Percentiles rank a stretch among this genome's conserved stretches.
Evolutionary conservation across 2,329 filamentous ascomycete species (phyloP).

Genomic region (Tolypocladium album): DNA sequence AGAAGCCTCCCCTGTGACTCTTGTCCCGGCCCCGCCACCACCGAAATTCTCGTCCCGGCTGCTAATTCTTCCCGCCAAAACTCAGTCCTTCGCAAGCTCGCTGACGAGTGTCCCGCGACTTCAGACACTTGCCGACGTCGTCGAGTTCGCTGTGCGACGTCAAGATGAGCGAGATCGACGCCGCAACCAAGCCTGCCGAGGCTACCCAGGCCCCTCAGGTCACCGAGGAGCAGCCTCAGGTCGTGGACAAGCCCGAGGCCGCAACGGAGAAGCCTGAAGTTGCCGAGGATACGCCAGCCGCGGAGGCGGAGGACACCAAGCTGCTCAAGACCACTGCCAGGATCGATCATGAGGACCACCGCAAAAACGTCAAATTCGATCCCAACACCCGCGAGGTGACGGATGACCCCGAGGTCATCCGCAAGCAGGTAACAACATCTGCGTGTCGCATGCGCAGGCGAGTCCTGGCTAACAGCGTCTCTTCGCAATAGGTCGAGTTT

Average conservation of each 20-base stretch:
- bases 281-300: slow-evolving; percentile 1
- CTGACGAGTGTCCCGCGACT: not conserved
- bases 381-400: slow-evolving; percentile 56
- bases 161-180: slow-evolving; percentile 10
- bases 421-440: slow-evolving; percentile 55
- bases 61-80: not conserved
- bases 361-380: slow-evolving; percentile 60
- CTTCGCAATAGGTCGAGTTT: slow-evolving; percentile 66
- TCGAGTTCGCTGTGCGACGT: not conserved
- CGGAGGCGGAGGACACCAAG: slow-evolving; percentile 9
- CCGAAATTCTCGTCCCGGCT: not conserved
- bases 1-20: not conserved
- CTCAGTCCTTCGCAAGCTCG: not conserved
- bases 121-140: not conserved
- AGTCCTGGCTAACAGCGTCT: not conserved
- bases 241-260: slow-evolving; percentile 11
- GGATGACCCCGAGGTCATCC: slow-evolving; percentile 70
- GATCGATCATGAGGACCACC: slow-evolving; percentile 25
- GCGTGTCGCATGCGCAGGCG: not conserved
- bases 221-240: slow-evolving; percentile 5
- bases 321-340: slow-evolving; percentile 35
- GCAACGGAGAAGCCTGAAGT: not conserved
- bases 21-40: not conserved
- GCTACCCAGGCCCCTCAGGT: slow-evolving; percentile 13
- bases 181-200: slow-evolving; percentile 12